Percentiles rank a stretch among this genome's conserved stretches.
Conservation (phyloP, 441 rosid species). For the Hura crepitans region DNA sequence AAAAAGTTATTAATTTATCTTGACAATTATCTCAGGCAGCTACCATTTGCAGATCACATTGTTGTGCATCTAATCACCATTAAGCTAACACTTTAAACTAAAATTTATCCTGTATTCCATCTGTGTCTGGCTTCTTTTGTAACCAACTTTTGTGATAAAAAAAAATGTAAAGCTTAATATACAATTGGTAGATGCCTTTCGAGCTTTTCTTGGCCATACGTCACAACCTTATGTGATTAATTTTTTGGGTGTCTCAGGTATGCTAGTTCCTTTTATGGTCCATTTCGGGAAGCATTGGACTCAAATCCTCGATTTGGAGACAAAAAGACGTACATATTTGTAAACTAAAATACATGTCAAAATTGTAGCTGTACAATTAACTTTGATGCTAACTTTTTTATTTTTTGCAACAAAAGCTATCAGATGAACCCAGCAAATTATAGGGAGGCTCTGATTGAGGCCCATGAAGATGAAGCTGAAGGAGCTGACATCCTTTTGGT, state of each 20-base stretch:
- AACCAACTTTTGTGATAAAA: neutral
- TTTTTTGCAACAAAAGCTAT: conserved; percentile 55
- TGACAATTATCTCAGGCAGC: neutral
- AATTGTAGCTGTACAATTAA: neutral
- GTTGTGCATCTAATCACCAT: neutral
- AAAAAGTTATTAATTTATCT: neutral
- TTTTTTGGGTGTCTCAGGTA: conserved; percentile 40
- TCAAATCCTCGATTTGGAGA: conserved; percentile 96
- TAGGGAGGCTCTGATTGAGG: conserved; percentile 87
- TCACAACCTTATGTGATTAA: conserved; percentile 8
- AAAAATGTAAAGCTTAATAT: neutral
- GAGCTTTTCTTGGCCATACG: neutral
- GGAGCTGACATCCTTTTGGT: conserved; percentile 98
- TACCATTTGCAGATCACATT: neutral
- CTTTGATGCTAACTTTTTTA: conserved; percentile 17
- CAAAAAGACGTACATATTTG: conserved; percentile 67
- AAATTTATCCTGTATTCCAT: too few relatives aligned
- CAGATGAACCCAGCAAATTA: conserved; percentile 98
- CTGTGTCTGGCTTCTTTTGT: neutral
- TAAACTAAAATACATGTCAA: conserved; percentile 7
- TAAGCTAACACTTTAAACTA: too few relatives aligned
- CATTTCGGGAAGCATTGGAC: conserved; percentile 89
- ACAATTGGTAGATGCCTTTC: neutral
- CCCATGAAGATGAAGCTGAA: conserved; percentile 84
- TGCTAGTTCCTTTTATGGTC: conserved; percentile 95